Percentiles rank a stretch among this genome's conserved stretches.
These are phyloP conservation scores for Cadophora sp. DNA, from an alignment of 2,329 filamentous ascomycete species.

Conservation along the genomic window DNA sequence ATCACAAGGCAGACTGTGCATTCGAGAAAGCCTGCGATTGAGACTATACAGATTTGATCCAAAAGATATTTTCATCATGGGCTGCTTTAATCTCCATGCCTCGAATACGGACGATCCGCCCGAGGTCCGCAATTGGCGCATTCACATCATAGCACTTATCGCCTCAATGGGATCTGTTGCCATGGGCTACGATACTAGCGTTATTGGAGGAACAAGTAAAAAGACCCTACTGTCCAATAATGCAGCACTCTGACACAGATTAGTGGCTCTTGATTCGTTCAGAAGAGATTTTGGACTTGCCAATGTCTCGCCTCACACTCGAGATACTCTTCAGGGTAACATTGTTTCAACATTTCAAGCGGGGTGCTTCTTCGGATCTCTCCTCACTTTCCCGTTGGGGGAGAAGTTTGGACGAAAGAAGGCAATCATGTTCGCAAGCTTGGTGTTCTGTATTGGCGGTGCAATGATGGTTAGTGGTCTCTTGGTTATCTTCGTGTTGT, in stretches of 20 bases:
- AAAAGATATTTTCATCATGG: neutral
- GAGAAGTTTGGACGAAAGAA: slow-evolving; percentile 50
- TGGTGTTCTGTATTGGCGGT: slow-evolving; percentile 44
- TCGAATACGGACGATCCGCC: slow-evolving; percentile 14
- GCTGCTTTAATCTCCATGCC: slow-evolving; percentile 11
- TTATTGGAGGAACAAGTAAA: slow-evolving; percentile 17
- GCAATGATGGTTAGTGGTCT: slow-evolving; percentile 25
- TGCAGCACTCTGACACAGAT: slow-evolving; percentile 47
- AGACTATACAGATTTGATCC: neutral
- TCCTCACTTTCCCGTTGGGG: slow-evolving; percentile 47
- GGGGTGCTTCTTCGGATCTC: slow-evolving; percentile 40
- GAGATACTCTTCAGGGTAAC: slow-evolving; percentile 55
- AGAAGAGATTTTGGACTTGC: slow-evolving; percentile 58
- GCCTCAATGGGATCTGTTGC: slow-evolving; percentile 16
- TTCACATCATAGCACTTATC: slow-evolving; percentile 11
- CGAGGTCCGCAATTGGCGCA: slow-evolving; percentile 12
- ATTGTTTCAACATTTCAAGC: slow-evolving; percentile 43
- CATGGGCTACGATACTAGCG: slow-evolving; percentile 13
- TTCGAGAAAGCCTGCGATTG: neutral
- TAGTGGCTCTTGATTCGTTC: slow-evolving; percentile 37
- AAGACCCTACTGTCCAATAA: neutral
- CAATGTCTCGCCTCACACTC: slow-evolving; percentile 47
- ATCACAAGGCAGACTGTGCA: neutral
- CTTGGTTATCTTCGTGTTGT: neutral
- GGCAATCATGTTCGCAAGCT: slow-evolving; percentile 48